Base-by-base conservation (phyloP, 73 alveolate species). In the Stentor roeselii region DNA sequence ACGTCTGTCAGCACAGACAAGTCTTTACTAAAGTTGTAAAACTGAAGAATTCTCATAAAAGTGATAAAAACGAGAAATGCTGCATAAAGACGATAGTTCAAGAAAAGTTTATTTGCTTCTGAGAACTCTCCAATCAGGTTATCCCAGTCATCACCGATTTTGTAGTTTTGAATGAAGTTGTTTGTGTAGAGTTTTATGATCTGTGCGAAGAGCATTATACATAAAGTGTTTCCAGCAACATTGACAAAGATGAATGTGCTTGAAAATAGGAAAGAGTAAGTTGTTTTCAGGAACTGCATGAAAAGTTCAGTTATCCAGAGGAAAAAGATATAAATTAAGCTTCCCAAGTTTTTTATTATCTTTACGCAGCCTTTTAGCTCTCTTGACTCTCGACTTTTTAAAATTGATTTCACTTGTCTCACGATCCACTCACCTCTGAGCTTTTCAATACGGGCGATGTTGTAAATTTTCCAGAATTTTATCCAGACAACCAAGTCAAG, bases 1-100 rank as follows among this genome's bases (percentile, higher is more conserved):
- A 90, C 85, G 59, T 90, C 90, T 36, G 87, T 74, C 35, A 90
- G 84, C 36, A 86, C 42, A 40, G 92, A 87, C 21, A 86, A 77
- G 31, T 86, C 82, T 78, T 76, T 86, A 59, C 87, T 77, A 83
- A 89, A 89, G 3, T 84, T 50, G 60, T 86, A 89, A 75, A 77
- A 86, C 76, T 89, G 85, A 30, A 86, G 39, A 36, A 89, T 59
- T 50, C 91, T 78, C 75, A 89, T 2, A 42, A 89, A 86, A 15
- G 84, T 75, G 60, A 89, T 32, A 50, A 89, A 82, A 37, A 60
- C 80, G 41, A 84, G 82, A 50, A 86, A 39, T 1, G 83, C 82
- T 0, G 86, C 15, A 32, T 80, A 3, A 6, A 2, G 0, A 27
- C 90, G 50, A 59, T 89, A 89, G 11, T 37, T 36, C 31, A 31